Base-by-base conservation (phyloP, 2,329 filamentous ascomycete species). In the Didymella pomorum region DNA sequence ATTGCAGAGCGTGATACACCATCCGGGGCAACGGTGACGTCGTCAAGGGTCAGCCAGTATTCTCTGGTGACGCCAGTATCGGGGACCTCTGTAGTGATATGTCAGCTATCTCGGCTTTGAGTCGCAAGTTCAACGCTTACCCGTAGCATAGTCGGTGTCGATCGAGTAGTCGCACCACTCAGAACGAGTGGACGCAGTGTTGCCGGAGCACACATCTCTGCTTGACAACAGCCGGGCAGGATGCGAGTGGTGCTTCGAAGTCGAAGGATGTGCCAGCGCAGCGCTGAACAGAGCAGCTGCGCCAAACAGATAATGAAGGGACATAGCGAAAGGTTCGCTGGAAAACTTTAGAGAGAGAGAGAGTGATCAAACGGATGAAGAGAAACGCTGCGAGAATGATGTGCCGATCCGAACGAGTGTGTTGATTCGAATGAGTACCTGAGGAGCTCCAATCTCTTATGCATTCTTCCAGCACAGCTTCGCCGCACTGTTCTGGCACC, bases 41-140 rank as follows among this genome's bases (percentile, higher is more conserved):
- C 79, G 4, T 73, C 75, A 29, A 81, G 66, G 23, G 79, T 76
- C 20, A 82, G 71, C 68, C 74, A 78, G 61, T 81, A 82, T 53
- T 78, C 78, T 11, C 86, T 77, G 21, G 83, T 85, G 2, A 86
- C 80, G 12, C 84, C 83, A 0, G 86, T 87, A 31, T 77, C 73
- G 1, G 85, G 84, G 28, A 75, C 74, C 4, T 79, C 72, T 53
- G 26, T 14, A 28, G 3, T 11, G 2, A 23, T 11, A 20, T 21
- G 23, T 66, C 41, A 47, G 52, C 31, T 4, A 46, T 23, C 18
- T 37, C 9, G n/a, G 2, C 10, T 14, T n/a, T 9, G 12, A 6
- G 21, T 16, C 2, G 10, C 26, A 47, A 20, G 5, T 14, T 35
- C n/a, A 16, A 12, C 6, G 4, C 48, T 23, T 47, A 63, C 61